Base-by-base conservation (phyloP, 306 rosid genomes). In the Citrullus mucosospermus region DNA sequence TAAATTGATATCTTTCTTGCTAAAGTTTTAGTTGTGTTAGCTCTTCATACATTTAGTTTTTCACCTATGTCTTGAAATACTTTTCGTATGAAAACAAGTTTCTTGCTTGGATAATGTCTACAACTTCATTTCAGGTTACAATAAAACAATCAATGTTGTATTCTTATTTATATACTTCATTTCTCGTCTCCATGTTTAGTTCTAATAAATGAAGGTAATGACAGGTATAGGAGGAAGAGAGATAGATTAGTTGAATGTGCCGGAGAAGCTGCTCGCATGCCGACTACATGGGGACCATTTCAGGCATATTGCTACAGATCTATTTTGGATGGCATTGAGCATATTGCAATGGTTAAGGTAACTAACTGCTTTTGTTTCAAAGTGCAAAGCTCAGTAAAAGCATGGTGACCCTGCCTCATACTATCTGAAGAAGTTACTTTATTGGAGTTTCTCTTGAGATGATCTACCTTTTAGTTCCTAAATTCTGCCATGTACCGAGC, bases 321-420 rank as follows among this genome's bases (percentile, higher is more conserved):
- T 14, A 78, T 88, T 80, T 41, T 92, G 11, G 98, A 95, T 18
- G 97, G 96, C 60, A 92, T 92, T 41, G 98, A 95, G 85, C 98
- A 95, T 79, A 89, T 92, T 85, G 98, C 97, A 63, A 95, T 95
- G 98, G 98, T 92, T 79, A 95, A 95, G 89, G 98, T 95, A 86
- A 77, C 17, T 14, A 57, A 38, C 17, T 14, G 18, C 74, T 75
- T 54, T 15, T 68, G 51, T 41, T 20, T 44, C 70, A 18, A 13
- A 63, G 10, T 34, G 5, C 22, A 32, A 16, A 63, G 20, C 70
- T 32, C 14, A 6, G 10, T 63, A 34, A 63, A 63, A 63, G 4
- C 59, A 13, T 48, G 58, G 14, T 44, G 18, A 44, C 10, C 57
- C 41, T 71, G 39, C 58, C 15, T 20, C 58, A 22, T 39, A 67